Conservation (phyloP, 2,329 filamentous ascomycete species). For the Didymella pomorum region DNA sequence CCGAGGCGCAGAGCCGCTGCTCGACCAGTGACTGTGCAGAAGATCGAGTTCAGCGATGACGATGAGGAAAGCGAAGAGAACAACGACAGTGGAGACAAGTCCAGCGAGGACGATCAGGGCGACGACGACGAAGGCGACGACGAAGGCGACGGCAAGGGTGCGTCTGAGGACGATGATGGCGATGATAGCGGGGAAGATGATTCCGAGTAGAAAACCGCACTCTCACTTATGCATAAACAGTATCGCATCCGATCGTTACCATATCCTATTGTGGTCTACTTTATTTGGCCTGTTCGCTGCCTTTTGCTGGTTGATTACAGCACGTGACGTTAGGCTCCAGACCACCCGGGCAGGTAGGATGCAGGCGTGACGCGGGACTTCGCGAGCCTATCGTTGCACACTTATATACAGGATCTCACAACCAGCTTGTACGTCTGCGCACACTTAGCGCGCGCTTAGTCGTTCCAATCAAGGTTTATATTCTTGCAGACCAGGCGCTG, state of each 20-base stretch:
- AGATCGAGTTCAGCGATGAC: conserved; percentile 36
- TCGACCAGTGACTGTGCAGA: conserved; percentile 27
- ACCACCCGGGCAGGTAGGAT: too few relatives aligned
- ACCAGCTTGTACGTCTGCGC: too few relatives aligned
- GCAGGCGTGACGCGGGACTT: too few relatives aligned
- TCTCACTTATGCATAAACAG: not conserved
- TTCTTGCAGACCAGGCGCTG: too few relatives aligned
- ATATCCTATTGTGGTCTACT: too few relatives aligned
- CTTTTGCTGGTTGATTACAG: too few relatives aligned
- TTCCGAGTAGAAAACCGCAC: conserved; percentile 30
- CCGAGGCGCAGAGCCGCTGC: conserved; percentile 40
- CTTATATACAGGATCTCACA: too few relatives aligned
- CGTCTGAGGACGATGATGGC: conserved; percentile 27
- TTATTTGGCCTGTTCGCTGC: too few relatives aligned
- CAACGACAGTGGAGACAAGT: conserved; percentile 25
- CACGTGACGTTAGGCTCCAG: too few relatives aligned
- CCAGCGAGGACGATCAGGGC: conserved; percentile 24
- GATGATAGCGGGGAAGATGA: conserved; percentile 29
- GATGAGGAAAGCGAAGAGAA: conserved; percentile 35
- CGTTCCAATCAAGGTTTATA: too few relatives aligned
- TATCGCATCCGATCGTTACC: not conserved
- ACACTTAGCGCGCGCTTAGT: too few relatives aligned
- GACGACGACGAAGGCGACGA: conserved; percentile 30
- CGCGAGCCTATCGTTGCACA: too few relatives aligned
- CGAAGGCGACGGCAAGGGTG: conserved; percentile 31